These are phyloP conservation scores for Halenospora varia DNA, from an alignment of 495 filamentous ascomycete genomes.

Conservation along the genomic window DNA sequence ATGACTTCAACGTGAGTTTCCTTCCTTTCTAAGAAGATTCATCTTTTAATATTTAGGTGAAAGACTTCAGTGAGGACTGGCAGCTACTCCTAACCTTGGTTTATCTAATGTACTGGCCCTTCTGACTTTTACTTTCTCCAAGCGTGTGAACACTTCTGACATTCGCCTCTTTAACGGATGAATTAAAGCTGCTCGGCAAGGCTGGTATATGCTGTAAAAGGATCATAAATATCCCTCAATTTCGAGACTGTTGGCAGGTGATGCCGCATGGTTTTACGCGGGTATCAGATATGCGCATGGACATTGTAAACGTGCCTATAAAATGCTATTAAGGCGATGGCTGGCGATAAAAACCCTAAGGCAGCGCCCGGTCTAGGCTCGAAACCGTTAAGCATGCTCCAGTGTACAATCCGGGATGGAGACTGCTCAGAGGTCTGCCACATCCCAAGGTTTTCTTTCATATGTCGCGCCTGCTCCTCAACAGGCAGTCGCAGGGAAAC, in stretches of 20 bases:
- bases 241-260: too few relatives aligned
- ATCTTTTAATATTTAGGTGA: too few relatives aligned
- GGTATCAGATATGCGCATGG: too few relatives aligned
- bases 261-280: too few relatives aligned
- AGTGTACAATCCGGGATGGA: background rate
- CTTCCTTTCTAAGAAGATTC: too few relatives aligned
- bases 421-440: background rate
- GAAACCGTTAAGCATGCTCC: background rate
- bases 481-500: background rate
- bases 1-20: too few relatives aligned
- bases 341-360: too few relatives aligned
- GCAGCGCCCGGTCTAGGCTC: background rate
- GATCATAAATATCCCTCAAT: too few relatives aligned
- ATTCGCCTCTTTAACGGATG: constrained; percentile 5
- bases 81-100: background rate
- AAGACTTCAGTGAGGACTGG: too few relatives aligned
- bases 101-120: background rate
- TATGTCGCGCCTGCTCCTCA: background rate
- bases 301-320: too few relatives aligned
- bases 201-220: too few relatives aligned
- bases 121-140: background rate
- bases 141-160: background rate
- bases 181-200: background rate
- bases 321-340: too few relatives aligned
- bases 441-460: background rate